Evolutionary conservation across 495 filamentous ascomycete species (phyloP).

Genomic region (Xylaria bambusicola): DNA sequence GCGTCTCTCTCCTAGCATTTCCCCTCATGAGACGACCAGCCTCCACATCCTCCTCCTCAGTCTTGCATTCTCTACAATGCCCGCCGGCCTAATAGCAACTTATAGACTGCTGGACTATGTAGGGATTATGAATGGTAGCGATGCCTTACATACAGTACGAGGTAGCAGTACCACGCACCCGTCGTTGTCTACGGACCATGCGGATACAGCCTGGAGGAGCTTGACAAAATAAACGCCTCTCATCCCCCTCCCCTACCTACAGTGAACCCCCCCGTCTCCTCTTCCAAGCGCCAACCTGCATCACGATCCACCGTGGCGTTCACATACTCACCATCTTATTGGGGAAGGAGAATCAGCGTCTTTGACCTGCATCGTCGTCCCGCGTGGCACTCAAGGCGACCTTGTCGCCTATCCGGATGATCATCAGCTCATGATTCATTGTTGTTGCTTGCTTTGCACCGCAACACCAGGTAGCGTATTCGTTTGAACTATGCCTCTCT

Average conservation of each 20-base stretch:
- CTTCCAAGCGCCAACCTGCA: slow-evolving; percentile 19
- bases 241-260: neutral
- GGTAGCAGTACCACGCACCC: no score
- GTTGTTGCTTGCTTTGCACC: neutral
- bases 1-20: neutral
- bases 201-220: slow-evolving; percentile 6
- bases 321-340: slow-evolving; percentile 11
- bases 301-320: slow-evolving; percentile 20
- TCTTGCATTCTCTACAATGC: neutral
- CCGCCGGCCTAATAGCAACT: neutral
- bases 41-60: neutral
- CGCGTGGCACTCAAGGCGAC: slow-evolving; percentile 17
- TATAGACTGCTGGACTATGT: neutral
- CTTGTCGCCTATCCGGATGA: neutral
- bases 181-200: no score
- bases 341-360: slow-evolving; percentile 12
- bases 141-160: no score
- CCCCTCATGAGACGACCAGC: slow-evolving; percentile 9
- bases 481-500: neutral
- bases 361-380: neutral
- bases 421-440: slow-evolving; percentile 5
- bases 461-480: neutral
- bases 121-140: slow-evolving; percentile 10
- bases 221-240: slow-evolving; percentile 8
- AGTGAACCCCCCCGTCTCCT: neutral